These are phyloP conservation scores for Straminergon stramineum DNA, from an alignment of 225 moss, liverwort and hornwort species.

Conservation along the genomic window DNA sequence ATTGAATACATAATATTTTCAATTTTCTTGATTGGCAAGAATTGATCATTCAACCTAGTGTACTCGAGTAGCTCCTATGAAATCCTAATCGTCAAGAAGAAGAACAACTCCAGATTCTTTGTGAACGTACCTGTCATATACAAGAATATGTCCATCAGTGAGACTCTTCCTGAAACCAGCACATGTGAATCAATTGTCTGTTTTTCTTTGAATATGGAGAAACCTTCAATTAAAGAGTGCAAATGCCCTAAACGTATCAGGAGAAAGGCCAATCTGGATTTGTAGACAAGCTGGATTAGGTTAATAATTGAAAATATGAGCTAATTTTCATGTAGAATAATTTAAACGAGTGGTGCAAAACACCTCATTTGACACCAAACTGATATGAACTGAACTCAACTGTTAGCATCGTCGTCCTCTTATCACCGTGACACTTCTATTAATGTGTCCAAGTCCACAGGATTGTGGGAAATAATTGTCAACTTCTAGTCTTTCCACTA, in stretches of 20 bases:
- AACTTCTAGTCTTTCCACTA: neutral
- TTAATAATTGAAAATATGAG: neutral
- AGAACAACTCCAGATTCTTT: neutral
- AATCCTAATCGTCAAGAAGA: neutral
- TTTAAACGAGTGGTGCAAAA: neutral
- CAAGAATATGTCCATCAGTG: neutral
- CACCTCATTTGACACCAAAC: neutral
- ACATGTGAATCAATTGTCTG: neutral
- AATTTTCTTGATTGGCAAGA: neutral
- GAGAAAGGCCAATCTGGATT: neutral
- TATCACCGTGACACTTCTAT: neutral
- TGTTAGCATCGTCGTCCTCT: neutral
- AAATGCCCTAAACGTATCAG: neutral
- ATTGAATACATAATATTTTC: neutral
- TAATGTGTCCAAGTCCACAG: neutral
- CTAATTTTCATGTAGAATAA: neutral
- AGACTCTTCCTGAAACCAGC: neutral
- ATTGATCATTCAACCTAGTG: neutral
- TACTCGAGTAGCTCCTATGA: neutral
- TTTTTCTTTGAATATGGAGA: neutral
- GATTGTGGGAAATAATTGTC: no score
- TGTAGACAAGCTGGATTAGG: neutral
- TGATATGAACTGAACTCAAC: neutral
- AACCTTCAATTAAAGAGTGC: neutral
- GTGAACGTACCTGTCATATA: neutral